Percentiles rank a stretch among this genome's conserved stretches.
These are phyloP conservation scores for Cladophialophora bantiana DNA, from an alignment of 2,329 filamentous ascomycete genomes.

Conservation along the genomic window DNA sequence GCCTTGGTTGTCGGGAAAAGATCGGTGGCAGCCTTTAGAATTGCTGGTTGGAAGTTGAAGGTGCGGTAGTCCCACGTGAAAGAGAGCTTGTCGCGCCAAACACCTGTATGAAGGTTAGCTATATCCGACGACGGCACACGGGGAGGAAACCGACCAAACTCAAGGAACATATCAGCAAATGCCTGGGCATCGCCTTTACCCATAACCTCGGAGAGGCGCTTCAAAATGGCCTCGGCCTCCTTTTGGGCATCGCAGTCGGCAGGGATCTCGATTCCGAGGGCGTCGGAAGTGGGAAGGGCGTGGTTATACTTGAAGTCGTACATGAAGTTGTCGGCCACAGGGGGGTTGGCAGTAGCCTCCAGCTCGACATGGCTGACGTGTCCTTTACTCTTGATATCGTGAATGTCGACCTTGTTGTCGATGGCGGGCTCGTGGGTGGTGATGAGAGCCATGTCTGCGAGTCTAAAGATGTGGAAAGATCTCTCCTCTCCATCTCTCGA, in stretches of 20 bases:
- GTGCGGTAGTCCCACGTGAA: slow-evolving; percentile 50
- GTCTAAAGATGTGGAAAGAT: background rate
- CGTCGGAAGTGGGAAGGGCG: slow-evolving; percentile 44
- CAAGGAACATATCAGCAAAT: slow-evolving; percentile 43
- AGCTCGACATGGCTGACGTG: slow-evolving; percentile 17
- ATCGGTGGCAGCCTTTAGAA: slow-evolving; percentile 46
- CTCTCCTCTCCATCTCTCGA: background rate
- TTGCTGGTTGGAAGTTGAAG: slow-evolving; percentile 46
- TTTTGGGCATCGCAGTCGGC: slow-evolving; percentile 37
- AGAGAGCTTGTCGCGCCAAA: slow-evolving; percentile 49
- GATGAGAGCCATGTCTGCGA: slow-evolving; percentile 17
- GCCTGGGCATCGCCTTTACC: slow-evolving; percentile 36
- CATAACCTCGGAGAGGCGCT: slow-evolving; percentile 34
- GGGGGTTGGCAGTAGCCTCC: slow-evolving; percentile 25
- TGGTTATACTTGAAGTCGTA: slow-evolving; percentile 54
- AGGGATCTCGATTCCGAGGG: slow-evolving; percentile 44
- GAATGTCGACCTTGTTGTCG: slow-evolving; percentile 13
- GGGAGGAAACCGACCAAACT: slow-evolving; percentile 33
- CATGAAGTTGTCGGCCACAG: slow-evolving; percentile 51
- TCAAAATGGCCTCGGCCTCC: slow-evolving; percentile 23
- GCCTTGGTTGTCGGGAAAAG: slow-evolving; percentile 44
- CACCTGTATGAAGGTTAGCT: slow-evolving; percentile 40
- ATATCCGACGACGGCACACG: too few species aligned
- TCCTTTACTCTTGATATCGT: slow-evolving; percentile 24
- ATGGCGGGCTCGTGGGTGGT: background rate